Evolutionary conservation across 148 eudicot genomes (phyloP), one percentile per base, ranked within the genome.

Genomic region (Rhododendron mucronatum): DNA sequence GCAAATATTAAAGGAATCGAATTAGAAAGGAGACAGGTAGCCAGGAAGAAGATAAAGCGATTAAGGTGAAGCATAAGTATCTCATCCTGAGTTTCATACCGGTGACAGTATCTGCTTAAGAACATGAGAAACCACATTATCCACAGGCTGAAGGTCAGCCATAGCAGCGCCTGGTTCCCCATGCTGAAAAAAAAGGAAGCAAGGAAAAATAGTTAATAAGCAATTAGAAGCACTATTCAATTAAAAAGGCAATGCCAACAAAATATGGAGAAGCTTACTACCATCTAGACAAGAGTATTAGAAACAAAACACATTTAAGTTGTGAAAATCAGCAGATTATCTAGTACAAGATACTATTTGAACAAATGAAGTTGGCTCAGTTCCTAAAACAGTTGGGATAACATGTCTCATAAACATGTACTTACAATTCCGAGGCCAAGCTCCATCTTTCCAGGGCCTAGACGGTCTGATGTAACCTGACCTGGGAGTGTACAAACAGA

Each of bases 141-240:
- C 98, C 81, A 90, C 98, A 81, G 98, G 95, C 92, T 97, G 98
- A 84, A 94, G 39, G 88, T 95, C 98, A 86, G 94, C 95, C 83
- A 95, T 98, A 90, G 98, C 96, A 90, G 98, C 98, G 87, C 99
- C 99, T 86, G 95, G 93, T 91, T 97, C 98, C 75, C 99, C 99
- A 89, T 97, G 99, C 99, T 97, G 95, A 87, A 90, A 84, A 37
- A 50, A 69, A 18, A 73, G 76, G 5, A 74, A 75, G 39, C 7
- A 11, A 74, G 45, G 50, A 33, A 45, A 63, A 57, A 55, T 47
- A 28, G 80, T 61, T 18, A 45, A 78, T 48, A 13, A 53, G 51
- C 55, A 75, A 87, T 77, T 71, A 41, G 45, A 33, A 74, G 86
- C 23, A 28, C 23, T 26, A 84, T 16, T 59, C 30, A 18, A 26